Conservation (phyloP, 306 rosid species). For the Quercus suber region DNA sequence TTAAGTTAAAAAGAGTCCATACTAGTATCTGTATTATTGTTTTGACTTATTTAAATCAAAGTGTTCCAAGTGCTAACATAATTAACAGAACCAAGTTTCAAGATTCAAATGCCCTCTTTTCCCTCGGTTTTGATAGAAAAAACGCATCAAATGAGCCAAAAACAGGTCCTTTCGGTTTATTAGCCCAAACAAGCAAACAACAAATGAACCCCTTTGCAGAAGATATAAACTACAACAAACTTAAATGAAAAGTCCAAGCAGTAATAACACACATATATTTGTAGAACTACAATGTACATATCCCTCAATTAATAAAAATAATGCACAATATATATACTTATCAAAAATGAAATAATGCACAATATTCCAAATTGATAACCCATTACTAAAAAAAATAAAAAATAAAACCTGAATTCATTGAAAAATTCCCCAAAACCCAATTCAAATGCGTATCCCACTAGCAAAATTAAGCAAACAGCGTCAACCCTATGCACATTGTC, state of each 20-base stretch:
- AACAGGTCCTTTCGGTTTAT: background rate
- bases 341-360: background rate
- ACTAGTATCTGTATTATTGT: no score
- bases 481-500: no score
- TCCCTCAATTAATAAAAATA: background rate
- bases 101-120: background rate
- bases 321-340: no score
- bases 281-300: background rate
- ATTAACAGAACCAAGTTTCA: background rate
- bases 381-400: background rate
- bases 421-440: no score
- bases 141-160: background rate
- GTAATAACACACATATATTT: background rate
- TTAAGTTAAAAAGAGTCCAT: no score
- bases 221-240: background rate
- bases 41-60: no score
- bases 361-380: background rate
- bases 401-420: background rate
- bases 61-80: no score
- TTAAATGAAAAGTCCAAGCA: background rate
- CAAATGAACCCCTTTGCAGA: background rate
- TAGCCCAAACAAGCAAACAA: background rate
- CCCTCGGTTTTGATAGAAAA: background rate
- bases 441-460: no score
- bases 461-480: no score